A percentile compares a stretch with the other conserved stretches of the same genome.
Conservation (phyloP, 108 stramenopile species). For the Conticribra weissflogii region DNA sequence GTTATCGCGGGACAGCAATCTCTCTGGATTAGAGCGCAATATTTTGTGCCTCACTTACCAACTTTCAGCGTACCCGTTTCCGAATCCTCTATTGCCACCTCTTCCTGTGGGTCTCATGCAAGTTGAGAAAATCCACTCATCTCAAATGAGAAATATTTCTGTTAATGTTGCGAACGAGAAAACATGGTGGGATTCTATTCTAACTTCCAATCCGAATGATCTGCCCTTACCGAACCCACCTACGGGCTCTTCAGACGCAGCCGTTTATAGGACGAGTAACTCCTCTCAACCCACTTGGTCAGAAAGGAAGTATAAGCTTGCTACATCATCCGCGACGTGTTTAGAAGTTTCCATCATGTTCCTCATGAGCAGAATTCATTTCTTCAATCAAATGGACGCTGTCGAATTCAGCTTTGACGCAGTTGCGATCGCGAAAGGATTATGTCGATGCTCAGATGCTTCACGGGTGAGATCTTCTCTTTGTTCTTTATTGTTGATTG, state of each 20-base stretch:
- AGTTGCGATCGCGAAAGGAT: constrained; percentile 41
- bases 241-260: constrained; percentile 27
- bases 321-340: constrained; percentile 24
- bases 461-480: constrained; percentile 19
- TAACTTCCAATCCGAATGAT: constrained; percentile 5
- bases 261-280: constrained; percentile 1
- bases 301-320: constrained; percentile 29
- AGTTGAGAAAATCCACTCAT: constrained; percentile 33
- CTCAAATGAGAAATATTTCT: constrained; percentile 22
- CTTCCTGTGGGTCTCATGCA: constrained; percentile 30
- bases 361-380: constrained; percentile 25
- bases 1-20: neutral
- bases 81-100: constrained; percentile 30
- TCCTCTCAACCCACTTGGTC: constrained; percentile 10
- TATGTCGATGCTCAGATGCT: constrained; percentile 44
- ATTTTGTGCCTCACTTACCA: constrained; percentile 26
- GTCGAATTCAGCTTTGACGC: constrained; percentile 29
- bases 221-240: constrained; percentile 30
- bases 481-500: neutral
- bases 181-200: constrained; percentile 38
- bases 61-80: constrained; percentile 36
- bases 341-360: constrained; percentile 30
- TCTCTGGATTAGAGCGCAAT: constrained; percentile 27
- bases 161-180: constrained; percentile 5
- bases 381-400: constrained; percentile 14